Conservation (phyloP, 805 yeast species). For the Candida qinlingensis region DNA sequence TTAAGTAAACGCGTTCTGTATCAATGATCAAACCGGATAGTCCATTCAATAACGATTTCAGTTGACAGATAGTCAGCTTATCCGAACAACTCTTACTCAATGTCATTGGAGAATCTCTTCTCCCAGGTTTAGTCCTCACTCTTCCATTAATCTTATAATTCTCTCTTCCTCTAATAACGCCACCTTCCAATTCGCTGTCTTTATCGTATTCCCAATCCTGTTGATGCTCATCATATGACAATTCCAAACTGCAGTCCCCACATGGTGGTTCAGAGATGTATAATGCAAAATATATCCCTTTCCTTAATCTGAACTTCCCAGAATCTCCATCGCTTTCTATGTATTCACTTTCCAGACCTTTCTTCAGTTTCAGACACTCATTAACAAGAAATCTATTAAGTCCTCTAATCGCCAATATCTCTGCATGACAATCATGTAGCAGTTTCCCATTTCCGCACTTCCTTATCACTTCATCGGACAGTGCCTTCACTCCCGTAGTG, state of each 20-base stretch:
- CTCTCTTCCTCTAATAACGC: conserved; percentile 56
- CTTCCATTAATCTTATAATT: conserved; percentile 50
- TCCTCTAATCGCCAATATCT: conserved; percentile 64
- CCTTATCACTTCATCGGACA: conserved; percentile 47
- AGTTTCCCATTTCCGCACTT: conserved; percentile 48
- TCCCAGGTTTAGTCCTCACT: conserved; percentile 91
- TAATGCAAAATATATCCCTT: conserved; percentile 44
- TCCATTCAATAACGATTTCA: conserved; percentile 46
- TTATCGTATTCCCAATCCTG: conserved; percentile 16
- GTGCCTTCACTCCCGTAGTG: conserved; percentile 80
- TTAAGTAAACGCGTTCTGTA: conserved; percentile 34
- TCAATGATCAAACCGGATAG: conserved; percentile 32
- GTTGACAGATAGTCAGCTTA: conserved; percentile 64
- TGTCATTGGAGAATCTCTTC: conserved; percentile 69
- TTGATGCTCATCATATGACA: conserved; percentile 26
- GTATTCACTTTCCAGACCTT: conserved; percentile 11
- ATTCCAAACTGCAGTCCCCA: conserved; percentile 78
- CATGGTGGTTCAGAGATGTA: conserved; percentile 80
- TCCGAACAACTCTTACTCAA: conserved; percentile 87
- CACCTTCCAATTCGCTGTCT: conserved; percentile 9
- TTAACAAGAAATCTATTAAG: conserved; percentile 41
- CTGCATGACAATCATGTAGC: conserved; percentile 91
- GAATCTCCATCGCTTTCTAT: neutral
- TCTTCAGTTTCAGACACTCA: conserved; percentile 11
- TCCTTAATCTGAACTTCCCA: conserved; percentile 29